Conservation (phyloP, 805 yeast species). For the Suhomyces vadensis region DNA sequence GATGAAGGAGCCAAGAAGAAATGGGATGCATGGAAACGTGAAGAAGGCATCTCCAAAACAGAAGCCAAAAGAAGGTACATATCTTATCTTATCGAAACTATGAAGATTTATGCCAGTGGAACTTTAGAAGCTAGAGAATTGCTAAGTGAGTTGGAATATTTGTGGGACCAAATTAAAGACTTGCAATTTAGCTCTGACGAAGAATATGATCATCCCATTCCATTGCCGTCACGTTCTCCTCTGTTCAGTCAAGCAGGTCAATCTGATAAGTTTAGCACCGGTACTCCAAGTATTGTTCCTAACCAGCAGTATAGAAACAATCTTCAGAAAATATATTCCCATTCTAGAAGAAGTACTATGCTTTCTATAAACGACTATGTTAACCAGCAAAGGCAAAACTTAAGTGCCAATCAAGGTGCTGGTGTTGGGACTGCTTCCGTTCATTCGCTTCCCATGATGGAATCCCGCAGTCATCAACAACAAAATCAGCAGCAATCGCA, state of each 20-base stretch:
- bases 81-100: slow-evolving; percentile 65
- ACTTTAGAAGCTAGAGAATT: slow-evolving; percentile 66
- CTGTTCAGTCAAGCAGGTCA: slow-evolving; percentile 31
- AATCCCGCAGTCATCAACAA: slow-evolving; percentile 1
- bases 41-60: slow-evolving; percentile 63
- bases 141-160: slow-evolving; percentile 63
- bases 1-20: slow-evolving; percentile 70
- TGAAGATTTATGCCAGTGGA: slow-evolving; percentile 68
- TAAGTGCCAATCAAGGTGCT: slow-evolving; percentile 8
- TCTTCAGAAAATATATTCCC: slow-evolving; percentile 45
- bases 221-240: slow-evolving; percentile 37
- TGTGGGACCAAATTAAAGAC: slow-evolving; percentile 74
- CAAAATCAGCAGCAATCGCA: slow-evolving; percentile 2
- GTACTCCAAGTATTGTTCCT: slow-evolving; percentile 31
- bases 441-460: slow-evolving; percentile 14
- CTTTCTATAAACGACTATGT: slow-evolving; percentile 36
- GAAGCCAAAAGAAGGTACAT: slow-evolving; percentile 78
- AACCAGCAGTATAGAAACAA: slow-evolving; percentile 34
- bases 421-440: slow-evolving; percentile 15
- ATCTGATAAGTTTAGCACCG: slow-evolving; percentile 38
- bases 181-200: slow-evolving; percentile 34
- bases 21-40: slow-evolving; percentile 84
- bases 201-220: slow-evolving; percentile 24
- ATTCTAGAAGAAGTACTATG: slow-evolving; percentile 41
- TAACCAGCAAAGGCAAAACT: slow-evolving; percentile 32